Conservation (phyloP, 768 basidiomycete species). For the Boletus edulis region DNA sequence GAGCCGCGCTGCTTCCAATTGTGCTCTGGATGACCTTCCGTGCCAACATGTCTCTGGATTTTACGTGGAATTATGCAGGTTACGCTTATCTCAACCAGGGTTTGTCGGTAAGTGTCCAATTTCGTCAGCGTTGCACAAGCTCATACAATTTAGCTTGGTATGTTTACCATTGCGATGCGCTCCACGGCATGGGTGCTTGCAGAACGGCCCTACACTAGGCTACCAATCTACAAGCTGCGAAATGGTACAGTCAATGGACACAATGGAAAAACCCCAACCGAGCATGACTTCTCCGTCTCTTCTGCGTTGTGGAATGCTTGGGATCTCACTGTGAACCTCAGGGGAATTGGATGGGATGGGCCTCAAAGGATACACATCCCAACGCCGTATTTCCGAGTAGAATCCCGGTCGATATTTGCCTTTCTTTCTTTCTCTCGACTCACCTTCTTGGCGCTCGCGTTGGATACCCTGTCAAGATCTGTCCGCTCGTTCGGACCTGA, state of each 20-base stretch:
- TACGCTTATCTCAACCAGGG: constrained; percentile 21
- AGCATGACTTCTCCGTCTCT: background rate
- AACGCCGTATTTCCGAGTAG: constrained; percentile 8
- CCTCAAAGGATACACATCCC: constrained; percentile 12
- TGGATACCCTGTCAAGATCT: constrained; percentile 1
- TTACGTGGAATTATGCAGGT: constrained; percentile 16
- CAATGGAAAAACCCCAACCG: background rate
- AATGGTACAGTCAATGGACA: background rate
- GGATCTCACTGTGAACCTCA: constrained; percentile 24
- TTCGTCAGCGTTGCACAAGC: background rate
- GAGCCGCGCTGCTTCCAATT: constrained; percentile 48
- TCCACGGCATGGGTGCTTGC: constrained; percentile 21
- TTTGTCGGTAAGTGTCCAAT: constrained; percentile 17
- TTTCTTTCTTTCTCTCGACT: constrained; percentile 14
- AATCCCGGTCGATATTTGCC: constrained; percentile 20
- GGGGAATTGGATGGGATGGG: constrained; percentile 30
- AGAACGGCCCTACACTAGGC: constrained; percentile 10
- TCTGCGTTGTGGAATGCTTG: constrained; percentile 28
- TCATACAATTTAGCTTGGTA: constrained; percentile 17
- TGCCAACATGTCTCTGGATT: constrained; percentile 30
- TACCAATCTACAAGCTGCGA: constrained; percentile 2
- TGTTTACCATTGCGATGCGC: constrained; percentile 27
- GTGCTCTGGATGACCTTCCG: constrained; percentile 45
- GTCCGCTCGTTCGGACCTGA: constrained; percentile 34
- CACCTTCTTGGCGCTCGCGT: background rate